A percentile compares a stretch with the other conserved stretches of the same genome.
Conservation (phyloP, 805 yeast species). For the Jamesozyma piceae region DNA sequence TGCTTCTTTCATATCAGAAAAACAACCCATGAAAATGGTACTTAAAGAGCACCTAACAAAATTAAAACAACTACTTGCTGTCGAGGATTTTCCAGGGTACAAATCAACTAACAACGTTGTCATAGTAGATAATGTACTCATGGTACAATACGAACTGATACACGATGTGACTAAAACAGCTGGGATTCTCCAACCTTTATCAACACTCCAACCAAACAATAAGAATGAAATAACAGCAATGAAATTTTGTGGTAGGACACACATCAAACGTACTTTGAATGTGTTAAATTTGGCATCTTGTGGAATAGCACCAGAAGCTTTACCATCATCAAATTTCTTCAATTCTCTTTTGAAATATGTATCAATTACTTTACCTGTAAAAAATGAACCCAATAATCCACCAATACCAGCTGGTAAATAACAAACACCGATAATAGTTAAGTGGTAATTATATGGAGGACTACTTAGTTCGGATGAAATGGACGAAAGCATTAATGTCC, state of each 20-base stretch:
- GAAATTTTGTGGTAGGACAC: conserved; percentile 37
- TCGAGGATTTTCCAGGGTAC: conserved; percentile 58
- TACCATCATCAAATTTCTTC: conserved; percentile 14
- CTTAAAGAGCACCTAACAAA: conserved; percentile 59
- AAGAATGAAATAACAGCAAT: conserved; percentile 36
- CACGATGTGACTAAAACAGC: conserved; percentile 50
- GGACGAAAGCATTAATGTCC: conserved; percentile 62
- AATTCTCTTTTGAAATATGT: conserved; percentile 35
- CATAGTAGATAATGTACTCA: conserved; percentile 46
- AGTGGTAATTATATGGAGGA: conserved; percentile 40
- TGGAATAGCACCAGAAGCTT: conserved; percentile 19
- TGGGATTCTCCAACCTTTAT: conserved; percentile 39
- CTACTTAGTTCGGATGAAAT: conserved; percentile 44
- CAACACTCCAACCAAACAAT: conserved; percentile 67
- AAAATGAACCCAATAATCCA: conserved; percentile 52
- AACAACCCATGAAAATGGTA: conserved; percentile 61
- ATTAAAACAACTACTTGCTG: conserved; percentile 65
- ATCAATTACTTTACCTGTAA: conserved; percentile 50
- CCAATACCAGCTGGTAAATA: conserved; percentile 69
- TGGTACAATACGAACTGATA: conserved; percentile 47
- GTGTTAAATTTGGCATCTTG: conserved; percentile 38
- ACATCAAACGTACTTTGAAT: conserved; percentile 42
- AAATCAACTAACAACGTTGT: conserved; percentile 66
- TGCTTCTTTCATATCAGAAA: conserved; percentile 46
- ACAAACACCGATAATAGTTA: conserved; percentile 55